Evolutionary conservation across 1,139 yeast genomes (phyloP), one percentile per base, ranked within the genome.

Genomic region (Nakaseomyces glabratus): DNA sequence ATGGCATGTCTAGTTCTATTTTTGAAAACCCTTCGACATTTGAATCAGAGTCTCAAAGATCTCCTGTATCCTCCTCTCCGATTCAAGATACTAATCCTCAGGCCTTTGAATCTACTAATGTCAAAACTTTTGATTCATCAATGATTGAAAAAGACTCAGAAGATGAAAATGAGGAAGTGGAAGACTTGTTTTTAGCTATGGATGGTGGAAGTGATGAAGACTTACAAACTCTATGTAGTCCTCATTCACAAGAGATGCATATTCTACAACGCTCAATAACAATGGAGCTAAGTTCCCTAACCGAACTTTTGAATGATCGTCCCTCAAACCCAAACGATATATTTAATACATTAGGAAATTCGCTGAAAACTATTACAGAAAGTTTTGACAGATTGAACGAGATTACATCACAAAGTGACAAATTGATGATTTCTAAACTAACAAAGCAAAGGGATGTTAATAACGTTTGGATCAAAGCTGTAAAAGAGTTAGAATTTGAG

Each of bases 381-480:
- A 51, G 51, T 6, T 61, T 59, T 28, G 48, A 52, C 4, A 52
- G 51, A 10, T 46, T 60, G 42, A 57, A 58, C 20, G 28, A 39
- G 1, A 40, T 60, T 28, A 51, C 62, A 1, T 36, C 51, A 1
- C 52, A 54, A 21, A 53, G 65, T 37, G 65, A 61, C 39, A 55
- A 52, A 29, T 71, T 63, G 43, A 53, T 76, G 40, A 52, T 62
- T 30, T 69, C 70, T 38, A 69, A 66, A 45, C 63, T 82, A 34
- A 84, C 81, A 35, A 74, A 88, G 45, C 93, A 88, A 49, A 71
- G 75, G 32, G 90, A 84, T 52, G 75, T 86, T 36, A 86, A 90
- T 50, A 72, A 77, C 33, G 69, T 88, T 33, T 90, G 99, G 99
- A 95, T 88, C 47, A 74, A 73, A 46, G 84, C 94, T 4, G 82